Evolutionary conservation across 495 filamentous ascomycete species (phyloP).

Genomic region (Thermothielavioides terrestris): DNA sequence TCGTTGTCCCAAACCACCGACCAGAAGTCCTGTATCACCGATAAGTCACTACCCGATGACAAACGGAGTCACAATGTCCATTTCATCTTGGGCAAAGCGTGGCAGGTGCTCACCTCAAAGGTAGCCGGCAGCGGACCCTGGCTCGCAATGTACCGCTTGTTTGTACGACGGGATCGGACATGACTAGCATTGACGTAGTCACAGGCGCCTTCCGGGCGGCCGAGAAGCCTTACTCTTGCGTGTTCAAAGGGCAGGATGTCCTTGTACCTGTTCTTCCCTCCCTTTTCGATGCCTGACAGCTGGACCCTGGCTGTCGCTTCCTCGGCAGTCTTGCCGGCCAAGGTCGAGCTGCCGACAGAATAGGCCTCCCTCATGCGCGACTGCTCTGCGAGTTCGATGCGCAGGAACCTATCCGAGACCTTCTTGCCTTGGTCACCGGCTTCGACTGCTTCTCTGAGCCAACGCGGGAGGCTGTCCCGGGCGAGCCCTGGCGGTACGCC

Average conservation of each 20-base stretch:
- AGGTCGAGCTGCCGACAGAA: constrained; percentile 44
- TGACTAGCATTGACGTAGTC: constrained; percentile 97
- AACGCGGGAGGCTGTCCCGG: constrained; percentile 55
- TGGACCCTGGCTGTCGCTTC: constrained; percentile 25
- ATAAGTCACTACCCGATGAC: constrained; percentile 30
- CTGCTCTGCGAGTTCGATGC: constrained; percentile 77
- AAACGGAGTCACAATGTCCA: too few species aligned
- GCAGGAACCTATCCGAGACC: constrained; percentile 75
- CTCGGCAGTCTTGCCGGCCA: neutral
- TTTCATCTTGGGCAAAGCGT: neutral
- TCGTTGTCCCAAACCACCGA: constrained; percentile 96
- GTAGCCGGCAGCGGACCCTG: constrained; percentile 91
- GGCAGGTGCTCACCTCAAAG: constrained; percentile 57
- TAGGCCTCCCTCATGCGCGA: constrained; percentile 87
- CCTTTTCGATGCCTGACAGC: constrained; percentile 90
- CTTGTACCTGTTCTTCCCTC: constrained; percentile 91
- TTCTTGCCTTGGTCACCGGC: constrained; percentile 62
- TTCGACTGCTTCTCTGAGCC: constrained; percentile 64
- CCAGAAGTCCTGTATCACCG: constrained; percentile 83
- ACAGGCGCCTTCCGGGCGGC: constrained; percentile 60
- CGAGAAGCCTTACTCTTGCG: constrained; percentile 70
- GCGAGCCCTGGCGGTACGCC: constrained; percentile 54
- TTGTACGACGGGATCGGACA: constrained; percentile 63
- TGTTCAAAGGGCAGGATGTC: constrained; percentile 98
- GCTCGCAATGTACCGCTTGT: constrained; percentile 89